Percentiles rank a stretch among this genome's conserved stretches.
phyloP scores from a whole-genome alignment of 1,284 basidiomycete genomes.

The Ganoderma leucocontextum region DNA sequence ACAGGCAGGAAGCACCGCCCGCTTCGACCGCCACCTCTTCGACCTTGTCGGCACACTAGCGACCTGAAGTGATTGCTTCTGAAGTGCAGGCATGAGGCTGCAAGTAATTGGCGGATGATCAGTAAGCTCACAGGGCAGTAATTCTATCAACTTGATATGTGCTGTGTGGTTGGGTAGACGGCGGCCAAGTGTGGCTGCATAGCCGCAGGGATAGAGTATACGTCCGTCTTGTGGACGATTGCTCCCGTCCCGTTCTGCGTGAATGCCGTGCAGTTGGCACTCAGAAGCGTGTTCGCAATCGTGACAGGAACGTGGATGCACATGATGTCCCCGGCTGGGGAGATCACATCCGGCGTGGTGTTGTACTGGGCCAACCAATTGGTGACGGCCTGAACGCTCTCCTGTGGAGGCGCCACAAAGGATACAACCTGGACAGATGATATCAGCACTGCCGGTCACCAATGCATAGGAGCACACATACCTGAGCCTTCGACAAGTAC shows the following conservation, averaged over 20 bases:
- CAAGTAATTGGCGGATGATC: not conserved
- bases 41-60: not conserved
- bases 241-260: slow-evolving; percentile 41
- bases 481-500: slow-evolving; percentile 23
- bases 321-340: slow-evolving; percentile 50
- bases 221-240: slow-evolving; percentile 42
- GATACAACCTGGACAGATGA: slow-evolving; percentile 39
- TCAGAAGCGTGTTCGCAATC: slow-evolving; percentile 46
- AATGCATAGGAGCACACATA: not conserved
- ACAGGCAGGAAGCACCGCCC: slow-evolving; percentile 2
- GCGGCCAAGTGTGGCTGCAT: slow-evolving; percentile 44
- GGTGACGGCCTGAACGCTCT: slow-evolving; percentile 45
- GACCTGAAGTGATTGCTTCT: not conserved
- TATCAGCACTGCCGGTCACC: not conserved
- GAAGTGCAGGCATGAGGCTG: not conserved
- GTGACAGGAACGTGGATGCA: slow-evolving; percentile 44
- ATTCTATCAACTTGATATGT: not conserved
- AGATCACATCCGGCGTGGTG: slow-evolving; percentile 37
- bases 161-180: slow-evolving; percentile 45
- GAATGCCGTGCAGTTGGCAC: slow-evolving; percentile 45
- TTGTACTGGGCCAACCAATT: slow-evolving; percentile 46
- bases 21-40: not conserved
- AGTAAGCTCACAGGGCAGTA: not conserved
- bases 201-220: slow-evolving; percentile 45
- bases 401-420: slow-evolving; percentile 36